A percentile compares a stretch with the other conserved stretches of the same genome.
Evolutionary conservation across 768 basidiomycete genomes (phyloP).

Genomic region (Trametopsis cervina): DNA sequence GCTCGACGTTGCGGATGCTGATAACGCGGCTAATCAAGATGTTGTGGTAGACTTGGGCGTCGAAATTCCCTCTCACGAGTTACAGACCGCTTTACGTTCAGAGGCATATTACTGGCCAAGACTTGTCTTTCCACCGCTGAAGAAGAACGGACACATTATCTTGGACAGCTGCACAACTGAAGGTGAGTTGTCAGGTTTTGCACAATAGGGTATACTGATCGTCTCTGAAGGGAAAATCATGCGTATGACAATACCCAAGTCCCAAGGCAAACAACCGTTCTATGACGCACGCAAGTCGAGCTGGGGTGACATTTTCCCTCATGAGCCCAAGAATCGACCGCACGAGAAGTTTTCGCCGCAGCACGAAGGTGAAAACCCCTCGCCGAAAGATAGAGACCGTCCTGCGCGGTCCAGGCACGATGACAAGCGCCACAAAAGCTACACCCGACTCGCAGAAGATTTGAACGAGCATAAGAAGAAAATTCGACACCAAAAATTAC

Average conservation of each 20-base stretch:
- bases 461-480: slow-evolving; percentile 27
- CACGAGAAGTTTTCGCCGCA: slow-evolving; percentile 44
- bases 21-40: not conserved
- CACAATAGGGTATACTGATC: slow-evolving; percentile 1
- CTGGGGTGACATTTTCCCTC: slow-evolving; percentile 97
- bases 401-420: slow-evolving; percentile 40
- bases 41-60: not conserved
- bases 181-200: slow-evolving; percentile 39
- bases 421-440: slow-evolving; percentile 26
- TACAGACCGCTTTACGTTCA: slow-evolving; percentile 50
- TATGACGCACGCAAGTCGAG: slow-evolving; percentile 90
- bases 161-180: slow-evolving; percentile 81
- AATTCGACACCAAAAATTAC: not conserved
- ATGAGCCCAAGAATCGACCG: slow-evolving; percentile 71
- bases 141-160: slow-evolving; percentile 86
- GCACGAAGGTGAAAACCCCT: slow-evolving; percentile 18
- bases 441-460: slow-evolving; percentile 30
- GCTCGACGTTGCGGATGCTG: not conserved
- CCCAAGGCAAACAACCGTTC: slow-evolving; percentile 91
- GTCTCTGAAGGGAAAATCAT: slow-evolving; percentile 72
- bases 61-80: slow-evolving; percentile 17
- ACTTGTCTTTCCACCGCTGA: slow-evolving; percentile 86
- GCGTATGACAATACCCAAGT: slow-evolving; percentile 86
- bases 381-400: slow-evolving; percentile 40
- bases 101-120: slow-evolving; percentile 90